phyloP scores from a whole-genome alignment of 1,139 yeast genomes.

The Hyphopichia khmerensis region DNA sequence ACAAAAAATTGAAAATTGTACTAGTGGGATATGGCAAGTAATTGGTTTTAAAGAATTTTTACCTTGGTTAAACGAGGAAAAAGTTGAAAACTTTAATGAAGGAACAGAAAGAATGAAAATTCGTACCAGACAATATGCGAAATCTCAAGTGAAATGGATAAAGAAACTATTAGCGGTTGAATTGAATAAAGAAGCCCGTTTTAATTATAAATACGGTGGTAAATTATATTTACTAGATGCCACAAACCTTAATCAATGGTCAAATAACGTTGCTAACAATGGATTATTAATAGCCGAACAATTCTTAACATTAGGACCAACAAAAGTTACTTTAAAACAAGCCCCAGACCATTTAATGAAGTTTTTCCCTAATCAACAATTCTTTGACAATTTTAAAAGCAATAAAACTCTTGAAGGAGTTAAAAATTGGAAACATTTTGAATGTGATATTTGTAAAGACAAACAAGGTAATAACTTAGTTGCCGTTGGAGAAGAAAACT shows the following conservation, averaged over 20 bases:
- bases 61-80: constrained; percentile 59
- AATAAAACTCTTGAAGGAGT: constrained; percentile 38
- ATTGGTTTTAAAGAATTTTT: constrained; percentile 93
- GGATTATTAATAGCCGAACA: constrained; percentile 53
- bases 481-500: constrained; percentile 72
- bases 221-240: constrained; percentile 73
- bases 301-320: constrained; percentile 30
- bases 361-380: constrained; percentile 27
- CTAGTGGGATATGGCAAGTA: constrained; percentile 89
- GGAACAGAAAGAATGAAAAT: constrained; percentile 79
- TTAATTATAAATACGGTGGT: constrained; percentile 56
- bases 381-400: constrained; percentile 23
- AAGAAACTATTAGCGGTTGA: constrained; percentile 67
- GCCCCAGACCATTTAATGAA: constrained; percentile 46
- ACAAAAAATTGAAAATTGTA: constrained; percentile 46
- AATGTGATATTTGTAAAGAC: constrained; percentile 68
- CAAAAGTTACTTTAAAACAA: constrained; percentile 20
- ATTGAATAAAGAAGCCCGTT: constrained; percentile 49
- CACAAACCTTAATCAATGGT: constrained; percentile 65
- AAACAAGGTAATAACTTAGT: constrained; percentile 54
- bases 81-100: constrained; percentile 21
- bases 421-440: constrained; percentile 65
- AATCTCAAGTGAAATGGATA: constrained; percentile 92
- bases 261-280: constrained; percentile 48
- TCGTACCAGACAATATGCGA: constrained; percentile 84